These are phyloP conservation scores for Rhytidiadelphus loreus DNA, from an alignment of 225 moss, liverwort and hornwort species.

Conservation along the genomic window DNA sequence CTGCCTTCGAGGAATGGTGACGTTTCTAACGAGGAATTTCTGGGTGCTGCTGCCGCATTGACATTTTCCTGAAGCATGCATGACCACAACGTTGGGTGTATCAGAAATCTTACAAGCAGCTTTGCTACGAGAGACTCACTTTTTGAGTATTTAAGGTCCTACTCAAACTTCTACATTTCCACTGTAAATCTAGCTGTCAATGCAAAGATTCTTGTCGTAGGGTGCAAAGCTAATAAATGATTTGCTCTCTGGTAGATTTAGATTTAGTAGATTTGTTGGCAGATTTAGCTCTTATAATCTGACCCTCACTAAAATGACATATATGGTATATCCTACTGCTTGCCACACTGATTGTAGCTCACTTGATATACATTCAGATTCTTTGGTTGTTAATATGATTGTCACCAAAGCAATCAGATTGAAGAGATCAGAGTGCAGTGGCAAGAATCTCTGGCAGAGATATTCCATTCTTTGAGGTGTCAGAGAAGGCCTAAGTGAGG, in stretches of 20 bases:
- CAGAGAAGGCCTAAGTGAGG: neutral
- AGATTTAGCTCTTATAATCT: neutral
- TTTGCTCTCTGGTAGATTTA: neutral
- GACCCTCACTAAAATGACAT: neutral
- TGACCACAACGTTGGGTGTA: neutral
- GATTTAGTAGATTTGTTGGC: neutral
- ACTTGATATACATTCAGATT: neutral
- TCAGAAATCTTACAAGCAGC: neutral
- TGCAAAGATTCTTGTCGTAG: neutral
- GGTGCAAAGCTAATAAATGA: neutral
- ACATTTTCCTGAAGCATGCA: neutral
- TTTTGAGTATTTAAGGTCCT: neutral
- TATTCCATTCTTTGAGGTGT: neutral
- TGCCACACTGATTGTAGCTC: neutral
- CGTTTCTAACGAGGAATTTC: neutral
- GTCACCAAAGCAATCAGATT: neutral
- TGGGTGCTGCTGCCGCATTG: neutral
- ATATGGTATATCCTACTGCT: neutral
- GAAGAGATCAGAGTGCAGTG: neutral
- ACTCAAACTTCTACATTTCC: neutral
- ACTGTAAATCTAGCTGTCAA: neutral
- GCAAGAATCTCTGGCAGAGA: neutral
- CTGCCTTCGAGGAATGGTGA: neutral
- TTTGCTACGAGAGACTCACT: neutral
- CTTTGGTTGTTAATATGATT: neutral